These are phyloP conservation scores for Hapsidospora chrysogenum DNA, from an alignment of 495 filamentous ascomycete species.

Conservation along the genomic window DNA sequence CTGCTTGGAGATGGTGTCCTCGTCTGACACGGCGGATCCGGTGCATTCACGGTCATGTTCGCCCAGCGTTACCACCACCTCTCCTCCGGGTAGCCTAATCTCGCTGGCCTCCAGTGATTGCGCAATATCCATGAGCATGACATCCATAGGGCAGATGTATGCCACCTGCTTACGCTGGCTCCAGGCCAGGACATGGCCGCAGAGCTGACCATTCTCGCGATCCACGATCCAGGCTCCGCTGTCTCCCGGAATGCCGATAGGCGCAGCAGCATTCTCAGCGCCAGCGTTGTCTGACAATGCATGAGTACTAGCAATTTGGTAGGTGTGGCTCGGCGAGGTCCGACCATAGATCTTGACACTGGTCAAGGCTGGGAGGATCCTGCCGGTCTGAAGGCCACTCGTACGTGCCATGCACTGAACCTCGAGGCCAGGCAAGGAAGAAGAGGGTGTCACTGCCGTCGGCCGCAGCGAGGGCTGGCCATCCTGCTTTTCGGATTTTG, in stretches of 20 bases:
- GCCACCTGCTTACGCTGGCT: conserved; percentile 56
- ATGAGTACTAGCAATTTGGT: conserved; percentile 50
- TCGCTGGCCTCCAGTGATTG: conserved; percentile 45
- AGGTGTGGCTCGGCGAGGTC: conserved; percentile 63
- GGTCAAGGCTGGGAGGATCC: conserved; percentile 57
- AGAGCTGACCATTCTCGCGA: conserved; percentile 58
- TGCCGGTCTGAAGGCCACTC: conserved; percentile 62
- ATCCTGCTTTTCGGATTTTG: not conserved
- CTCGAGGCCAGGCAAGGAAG: conserved; percentile 44
- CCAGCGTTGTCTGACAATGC: conserved; percentile 3
- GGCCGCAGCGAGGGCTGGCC: conserved; percentile 8
- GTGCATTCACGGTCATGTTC: too few relatives aligned
- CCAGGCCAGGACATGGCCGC: conserved; percentile 82
- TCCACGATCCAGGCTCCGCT: conserved; percentile 90
- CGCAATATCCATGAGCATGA: conserved; percentile 70
- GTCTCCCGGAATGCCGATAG: conserved; percentile 64
- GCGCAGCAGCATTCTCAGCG: conserved; percentile 5
- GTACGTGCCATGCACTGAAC: conserved; percentile 91
- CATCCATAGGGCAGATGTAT: conserved; percentile 90
- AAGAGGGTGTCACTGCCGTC: conserved; percentile 22
- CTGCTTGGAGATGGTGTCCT: too few relatives aligned
- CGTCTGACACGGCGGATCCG: too few relatives aligned
- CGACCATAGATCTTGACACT: conserved; percentile 71
- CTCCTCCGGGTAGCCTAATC: conserved; percentile 34
- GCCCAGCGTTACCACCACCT: too few relatives aligned